These are phyloP conservation scores for Senna tora DNA, from an alignment of 306 rosid species.

Conservation along the genomic window DNA sequence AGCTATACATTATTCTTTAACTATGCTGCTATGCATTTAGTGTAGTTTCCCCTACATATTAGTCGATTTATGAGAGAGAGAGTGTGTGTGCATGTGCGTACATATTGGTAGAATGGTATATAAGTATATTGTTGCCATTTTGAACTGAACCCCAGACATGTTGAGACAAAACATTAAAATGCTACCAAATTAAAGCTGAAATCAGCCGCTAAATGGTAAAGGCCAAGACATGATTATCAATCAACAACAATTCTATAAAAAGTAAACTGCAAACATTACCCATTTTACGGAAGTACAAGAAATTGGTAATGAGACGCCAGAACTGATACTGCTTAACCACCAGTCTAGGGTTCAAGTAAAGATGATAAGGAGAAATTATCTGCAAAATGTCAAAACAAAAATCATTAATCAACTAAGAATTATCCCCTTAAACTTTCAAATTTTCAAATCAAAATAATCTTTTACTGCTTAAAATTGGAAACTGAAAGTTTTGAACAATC, in stretches of 20 bases:
- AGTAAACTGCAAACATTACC: conserved; percentile 48
- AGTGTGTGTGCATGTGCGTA: too few relatives aligned
- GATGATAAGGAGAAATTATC: conserved; percentile 68
- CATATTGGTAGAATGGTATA: too few relatives aligned
- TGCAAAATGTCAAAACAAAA: conserved; percentile 35
- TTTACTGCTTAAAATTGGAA: not conserved
- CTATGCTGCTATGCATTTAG: too few relatives aligned
- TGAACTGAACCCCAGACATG: too few relatives aligned
- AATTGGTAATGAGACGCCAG: conserved; percentile 85
- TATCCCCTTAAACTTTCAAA: not conserved
- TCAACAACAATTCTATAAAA: not conserved
- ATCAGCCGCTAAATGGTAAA: not conserved
- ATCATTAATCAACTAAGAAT: conserved; percentile 11
- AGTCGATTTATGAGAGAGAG: too few relatives aligned
- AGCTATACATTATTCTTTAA: too few relatives aligned
- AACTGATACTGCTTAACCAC: conserved; percentile 66
- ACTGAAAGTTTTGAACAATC: not conserved
- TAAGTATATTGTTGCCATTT: too few relatives aligned
- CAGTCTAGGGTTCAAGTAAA: conserved; percentile 67
- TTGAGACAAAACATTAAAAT: too few relatives aligned
- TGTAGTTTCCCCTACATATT: too few relatives aligned
- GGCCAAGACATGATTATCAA: not conserved
- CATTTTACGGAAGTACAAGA: conserved; percentile 90
- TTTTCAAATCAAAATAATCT: not conserved
- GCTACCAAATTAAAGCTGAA: conserved; percentile 1